Percentiles rank a stretch among this genome's conserved stretches.
Conservation (phyloP, 1,284 basidiomycete genomes). For the Phellopilus nigrolimitatus region DNA sequence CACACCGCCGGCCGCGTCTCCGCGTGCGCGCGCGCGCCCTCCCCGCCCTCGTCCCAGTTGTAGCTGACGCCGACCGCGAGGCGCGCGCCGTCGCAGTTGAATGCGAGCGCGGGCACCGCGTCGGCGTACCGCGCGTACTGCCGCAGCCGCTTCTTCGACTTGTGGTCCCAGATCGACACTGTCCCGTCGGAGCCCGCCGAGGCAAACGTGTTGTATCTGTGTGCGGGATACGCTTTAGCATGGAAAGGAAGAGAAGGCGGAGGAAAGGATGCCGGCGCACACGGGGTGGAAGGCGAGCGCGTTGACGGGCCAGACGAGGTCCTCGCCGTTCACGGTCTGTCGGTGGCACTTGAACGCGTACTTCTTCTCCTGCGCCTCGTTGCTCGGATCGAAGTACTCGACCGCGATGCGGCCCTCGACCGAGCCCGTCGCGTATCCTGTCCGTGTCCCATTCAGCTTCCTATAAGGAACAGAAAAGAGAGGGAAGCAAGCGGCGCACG, state of each 20-base stretch:
- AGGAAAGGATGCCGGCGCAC: slow-evolving; percentile 36
- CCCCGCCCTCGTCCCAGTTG: slow-evolving; percentile 83
- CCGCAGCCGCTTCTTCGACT: slow-evolving; percentile 90
- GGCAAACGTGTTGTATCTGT: slow-evolving; percentile 89
- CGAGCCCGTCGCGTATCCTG: slow-evolving; percentile 90
- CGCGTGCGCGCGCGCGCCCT: slow-evolving; percentile 41
- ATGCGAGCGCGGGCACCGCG: slow-evolving; percentile 70
- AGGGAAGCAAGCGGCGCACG: slow-evolving; percentile 22
- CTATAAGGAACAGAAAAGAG: neutral
- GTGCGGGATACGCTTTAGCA: too few relatives aligned
- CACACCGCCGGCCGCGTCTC: slow-evolving; percentile 32
- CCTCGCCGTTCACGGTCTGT: slow-evolving; percentile 84
- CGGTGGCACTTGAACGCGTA: slow-evolving; percentile 99
- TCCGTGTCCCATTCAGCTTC: neutral
- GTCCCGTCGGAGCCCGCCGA: slow-evolving; percentile 90
- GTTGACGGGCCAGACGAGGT: slow-evolving; percentile 98
- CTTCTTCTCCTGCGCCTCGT: slow-evolving; percentile 79
- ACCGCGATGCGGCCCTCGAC: slow-evolving; percentile 97
- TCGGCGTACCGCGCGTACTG: slow-evolving; percentile 80
- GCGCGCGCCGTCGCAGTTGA: slow-evolving; percentile 78
- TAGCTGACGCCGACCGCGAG: slow-evolving; percentile 82
- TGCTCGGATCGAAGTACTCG: slow-evolving; percentile 89
- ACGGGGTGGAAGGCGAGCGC: slow-evolving; percentile 90
- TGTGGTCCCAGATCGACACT: slow-evolving; percentile 95
- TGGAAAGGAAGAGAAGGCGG: slow-evolving; percentile 2